Base-by-base conservation (phyloP, 2,329 filamentous ascomycete species). In the Aspergillus neotritici region DNA sequence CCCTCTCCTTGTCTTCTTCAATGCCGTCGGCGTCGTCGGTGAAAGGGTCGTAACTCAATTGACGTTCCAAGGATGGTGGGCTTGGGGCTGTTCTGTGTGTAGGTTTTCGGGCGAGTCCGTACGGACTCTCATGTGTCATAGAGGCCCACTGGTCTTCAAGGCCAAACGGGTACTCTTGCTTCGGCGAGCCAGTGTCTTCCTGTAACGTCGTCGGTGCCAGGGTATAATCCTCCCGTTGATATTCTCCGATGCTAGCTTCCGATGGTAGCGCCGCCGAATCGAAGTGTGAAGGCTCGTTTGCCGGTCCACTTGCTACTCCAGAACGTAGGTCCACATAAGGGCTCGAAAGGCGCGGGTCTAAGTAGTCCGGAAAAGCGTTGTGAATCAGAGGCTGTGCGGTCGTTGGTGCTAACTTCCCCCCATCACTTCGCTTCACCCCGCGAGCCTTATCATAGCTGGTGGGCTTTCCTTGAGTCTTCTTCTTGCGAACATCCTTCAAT, bases 401-500 rank as follows among this genome's bases (percentile, higher is more conserved):
- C 17, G 34, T 31, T 12, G 42, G 25, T 3, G 47, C 35, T 25
- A 39, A 14, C 8, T 43, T 40, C 12, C 42, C 8, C 15, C 34
- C 46, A 38, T 36, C 6, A 38, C n/a, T 30, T 43, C 38, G 53
- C 11, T 46, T 43, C 9, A 37, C 35, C 17, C 40, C 28, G n/a
- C 36, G 34, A 2, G 34, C 10, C 12, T 38, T 41, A 11, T 43
- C 37, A 17, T 48, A 43, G 11, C 43, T 34, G 11, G 31, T 13
- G 12, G 34, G 13, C 29, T 50, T 54, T 10, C 41, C 50, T 14
- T 54, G 56, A 8, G 51, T 45, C 46, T 55, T 65, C 42, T 70
- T 64, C 54, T 79, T 79, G 62, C 82, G 88, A 58, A 77, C 74
- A 57, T 89, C 83, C 63, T 93, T 94, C 45, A 82, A 76, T 38